A percentile compares a stretch with the other conserved stretches of the same genome.
phyloP scores from a whole-genome alignment of 2,329 filamentous ascomycete species.

The Ophiostoma tasmaniense region DNA sequence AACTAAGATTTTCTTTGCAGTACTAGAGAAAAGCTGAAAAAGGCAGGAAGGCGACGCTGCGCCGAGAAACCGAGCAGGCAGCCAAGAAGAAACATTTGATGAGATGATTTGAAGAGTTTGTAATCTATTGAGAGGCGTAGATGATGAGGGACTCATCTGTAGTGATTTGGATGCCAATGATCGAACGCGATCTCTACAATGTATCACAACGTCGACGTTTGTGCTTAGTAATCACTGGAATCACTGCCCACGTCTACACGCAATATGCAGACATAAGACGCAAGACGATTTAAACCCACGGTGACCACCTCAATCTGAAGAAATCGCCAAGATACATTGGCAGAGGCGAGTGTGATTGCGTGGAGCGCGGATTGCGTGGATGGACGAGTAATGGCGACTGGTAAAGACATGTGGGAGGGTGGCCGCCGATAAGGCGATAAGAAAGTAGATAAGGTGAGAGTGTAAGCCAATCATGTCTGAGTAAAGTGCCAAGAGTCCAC shows the following conservation, averaged over 20 bases:
- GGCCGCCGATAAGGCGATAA: neutral
- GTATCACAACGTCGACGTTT: no score
- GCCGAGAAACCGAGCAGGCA: constrained; percentile 6
- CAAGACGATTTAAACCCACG: neutral
- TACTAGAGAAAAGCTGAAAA: neutral
- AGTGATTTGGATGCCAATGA: neutral
- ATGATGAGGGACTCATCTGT: no score
- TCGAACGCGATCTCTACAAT: no score
- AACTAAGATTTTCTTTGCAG: neutral
- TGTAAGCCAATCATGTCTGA: neutral
- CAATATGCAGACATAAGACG: neutral
- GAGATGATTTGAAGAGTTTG: neutral
- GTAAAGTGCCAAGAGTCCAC: no score
- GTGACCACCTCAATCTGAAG: neutral
- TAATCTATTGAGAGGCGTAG: no score
- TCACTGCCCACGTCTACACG: no score
- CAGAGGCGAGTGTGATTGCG: neutral
- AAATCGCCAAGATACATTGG: constrained; percentile 6
- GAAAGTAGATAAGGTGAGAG: neutral
- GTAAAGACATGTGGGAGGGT: constrained; percentile 15
- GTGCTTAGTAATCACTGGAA: no score
- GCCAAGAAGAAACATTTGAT: neutral
- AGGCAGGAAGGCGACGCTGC: neutral
- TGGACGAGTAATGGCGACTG: constrained; percentile 15
- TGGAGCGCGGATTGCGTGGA: constrained; percentile 5